These are phyloP conservation scores for Murraya paniculata DNA, from an alignment of 345 rosid species.

Conservation along the genomic window DNA sequence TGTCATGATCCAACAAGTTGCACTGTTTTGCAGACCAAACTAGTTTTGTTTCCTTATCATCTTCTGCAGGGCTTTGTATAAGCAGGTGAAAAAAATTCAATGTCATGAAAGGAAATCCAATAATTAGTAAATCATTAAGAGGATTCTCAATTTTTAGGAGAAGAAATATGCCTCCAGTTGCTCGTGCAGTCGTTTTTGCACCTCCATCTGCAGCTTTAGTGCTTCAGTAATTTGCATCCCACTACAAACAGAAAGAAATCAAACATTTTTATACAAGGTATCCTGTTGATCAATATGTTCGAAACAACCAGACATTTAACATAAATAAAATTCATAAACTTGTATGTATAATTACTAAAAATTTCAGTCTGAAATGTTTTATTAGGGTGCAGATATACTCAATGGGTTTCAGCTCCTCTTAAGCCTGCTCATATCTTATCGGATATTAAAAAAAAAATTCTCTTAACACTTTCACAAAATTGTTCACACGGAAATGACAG, in stretches of 20 bases:
- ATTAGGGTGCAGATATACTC: not conserved
- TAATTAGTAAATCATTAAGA: not conserved
- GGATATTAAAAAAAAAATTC: not conserved
- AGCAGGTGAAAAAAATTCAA: not conserved
- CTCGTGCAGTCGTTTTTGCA: conserved; percentile 93
- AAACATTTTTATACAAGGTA: not conserved
- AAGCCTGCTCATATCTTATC: not conserved
- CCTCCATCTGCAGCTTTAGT: conserved; percentile 97
- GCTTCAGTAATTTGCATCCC: conserved; percentile 99
- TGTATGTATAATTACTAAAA: not conserved
- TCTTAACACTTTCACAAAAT: conserved; percentile 6
- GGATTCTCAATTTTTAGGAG: conserved; percentile 13
- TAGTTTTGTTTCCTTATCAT: not conserved
- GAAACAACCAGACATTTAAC: not conserved
- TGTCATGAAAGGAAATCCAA: not conserved
- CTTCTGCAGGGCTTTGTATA: not conserved
- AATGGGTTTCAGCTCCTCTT: not conserved
- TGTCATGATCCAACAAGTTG: not conserved
- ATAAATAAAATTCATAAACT: not conserved
- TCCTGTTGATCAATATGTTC: conserved; percentile 7
- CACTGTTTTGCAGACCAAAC: not conserved
- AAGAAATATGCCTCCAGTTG: conserved; percentile 82
- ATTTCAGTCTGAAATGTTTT: not conserved
- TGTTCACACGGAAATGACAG: not conserved
- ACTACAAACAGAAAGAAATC: conserved; percentile 41